Evolutionary conservation across 352 stramenopile species (phyloP).

Genomic region (Pythium vanterpoolii): DNA sequence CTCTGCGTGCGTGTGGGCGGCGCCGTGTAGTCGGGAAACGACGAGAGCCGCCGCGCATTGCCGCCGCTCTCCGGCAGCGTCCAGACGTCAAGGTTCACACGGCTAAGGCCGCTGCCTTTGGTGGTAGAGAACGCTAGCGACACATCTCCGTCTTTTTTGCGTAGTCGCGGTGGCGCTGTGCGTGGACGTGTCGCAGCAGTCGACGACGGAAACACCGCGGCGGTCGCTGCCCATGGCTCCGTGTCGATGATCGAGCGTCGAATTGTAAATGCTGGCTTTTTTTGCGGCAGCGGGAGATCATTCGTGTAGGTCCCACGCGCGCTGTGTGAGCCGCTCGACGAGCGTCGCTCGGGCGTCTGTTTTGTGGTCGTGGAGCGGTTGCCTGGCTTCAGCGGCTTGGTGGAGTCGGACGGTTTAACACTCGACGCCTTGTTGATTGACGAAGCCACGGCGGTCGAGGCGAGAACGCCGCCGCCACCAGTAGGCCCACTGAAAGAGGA

Average conservation of each 20-base stretch:
- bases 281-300: constrained; percentile 18
- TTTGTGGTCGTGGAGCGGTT: constrained; percentile 3
- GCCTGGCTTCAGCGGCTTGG: constrained; percentile 8
- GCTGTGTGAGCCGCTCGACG: constrained; percentile 12
- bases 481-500: background rate
- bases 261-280: constrained; percentile 12
- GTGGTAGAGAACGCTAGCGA: background rate
- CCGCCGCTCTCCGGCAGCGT: constrained; percentile 4
- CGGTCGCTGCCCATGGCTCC: constrained; percentile 5
- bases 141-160: constrained; percentile 21
- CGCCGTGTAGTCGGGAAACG: background rate
- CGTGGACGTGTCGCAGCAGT: constrained; percentile 7
- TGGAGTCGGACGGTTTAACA: constrained; percentile 3
- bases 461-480: background rate
- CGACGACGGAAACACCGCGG: background rate
- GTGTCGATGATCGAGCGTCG: constrained; percentile 19
- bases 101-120: constrained; percentile 9
- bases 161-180: constrained; percentile 22
- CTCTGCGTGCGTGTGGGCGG: constrained; percentile 8
- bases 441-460: constrained; percentile 8
- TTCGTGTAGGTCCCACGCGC: constrained; percentile 15
- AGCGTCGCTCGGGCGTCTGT: constrained; percentile 5
- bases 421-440: constrained; percentile 1
- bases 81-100: constrained; percentile 15
- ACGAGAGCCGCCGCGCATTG: constrained; percentile 2